phyloP scores from a whole-genome alignment of 148 eudicot genomes.

The Rhododendron mucronatum region DNA sequence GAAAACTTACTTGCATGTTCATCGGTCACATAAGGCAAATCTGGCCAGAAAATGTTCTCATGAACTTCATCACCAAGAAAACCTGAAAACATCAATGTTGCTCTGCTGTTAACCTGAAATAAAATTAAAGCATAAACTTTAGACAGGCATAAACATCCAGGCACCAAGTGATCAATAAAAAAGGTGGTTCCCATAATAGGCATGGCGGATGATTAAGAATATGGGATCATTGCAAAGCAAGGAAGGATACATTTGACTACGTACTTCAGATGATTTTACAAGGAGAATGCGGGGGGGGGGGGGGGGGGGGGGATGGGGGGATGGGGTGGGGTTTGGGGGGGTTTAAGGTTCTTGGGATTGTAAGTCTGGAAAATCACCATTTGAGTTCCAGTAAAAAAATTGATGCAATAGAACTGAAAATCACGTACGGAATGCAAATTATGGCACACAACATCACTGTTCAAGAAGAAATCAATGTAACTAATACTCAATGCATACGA shows the following conservation, averaged over 20 bases:
- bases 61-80: conserved; percentile 56
- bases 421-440: neutral
- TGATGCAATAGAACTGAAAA: neutral
- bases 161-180: neutral
- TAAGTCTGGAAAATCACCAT: neutral
- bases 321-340: neutral
- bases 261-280: neutral
- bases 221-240: neutral
- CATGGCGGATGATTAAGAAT: neutral
- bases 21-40: conserved; percentile 83
- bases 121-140: conserved; percentile 11
- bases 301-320: too few species aligned
- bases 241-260: neutral
- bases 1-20: conserved; percentile 89
- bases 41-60: conserved; percentile 93
- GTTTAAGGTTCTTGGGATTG: neutral
- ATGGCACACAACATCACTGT: neutral
- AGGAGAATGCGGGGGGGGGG: neutral
- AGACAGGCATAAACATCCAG: neutral
- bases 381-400: neutral
- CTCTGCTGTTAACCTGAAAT: conserved; percentile 76
- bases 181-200: neutral
- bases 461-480: neutral
- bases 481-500: neutral
- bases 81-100: conserved; percentile 82